These are phyloP conservation scores for Capsicum chinense DNA, from an alignment of 257 asterid genomes.

Conservation along the genomic window DNA sequence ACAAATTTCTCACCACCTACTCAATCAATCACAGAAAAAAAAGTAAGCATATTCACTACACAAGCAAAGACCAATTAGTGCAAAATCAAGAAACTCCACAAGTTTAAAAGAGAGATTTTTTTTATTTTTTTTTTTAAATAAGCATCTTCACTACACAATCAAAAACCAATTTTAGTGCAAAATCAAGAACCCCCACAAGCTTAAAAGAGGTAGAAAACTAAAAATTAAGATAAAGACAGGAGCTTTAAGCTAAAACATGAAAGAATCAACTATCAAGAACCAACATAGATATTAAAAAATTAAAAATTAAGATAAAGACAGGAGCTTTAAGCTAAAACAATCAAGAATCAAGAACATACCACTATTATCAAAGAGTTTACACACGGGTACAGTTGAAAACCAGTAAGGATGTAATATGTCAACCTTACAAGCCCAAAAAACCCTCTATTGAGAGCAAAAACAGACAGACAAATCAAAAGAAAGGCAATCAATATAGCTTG, in stretches of 20 bases:
- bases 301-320: background rate
- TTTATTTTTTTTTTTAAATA: too few relatives aligned
- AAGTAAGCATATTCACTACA: background rate
- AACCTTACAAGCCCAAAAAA: slow-evolving; percentile 46
- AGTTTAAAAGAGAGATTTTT: background rate
- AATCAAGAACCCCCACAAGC: background rate
- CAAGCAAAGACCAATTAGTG: background rate
- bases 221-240: background rate
- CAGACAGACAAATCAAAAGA: slow-evolving; percentile 44
- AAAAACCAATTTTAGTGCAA: background rate
- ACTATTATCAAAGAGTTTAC: slow-evolving; percentile 67
- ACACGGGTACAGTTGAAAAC: slow-evolving; percentile 54
- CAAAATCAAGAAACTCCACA: background rate
- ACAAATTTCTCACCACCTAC: background rate
- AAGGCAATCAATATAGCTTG: slow-evolving; percentile 44
- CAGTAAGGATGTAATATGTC: slow-evolving; percentile 41
- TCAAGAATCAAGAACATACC: slow-evolving; percentile 57
- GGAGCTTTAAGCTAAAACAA: background rate
- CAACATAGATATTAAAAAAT: too few relatives aligned
- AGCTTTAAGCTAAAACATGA: background rate
- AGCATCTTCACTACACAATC: background rate
- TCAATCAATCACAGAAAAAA: background rate
- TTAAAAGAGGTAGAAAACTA: background rate
- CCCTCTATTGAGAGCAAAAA: slow-evolving; percentile 65
- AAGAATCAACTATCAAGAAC: slow-evolving; percentile 34